Evolutionary conservation across 2,329 filamentous ascomycete genomes (phyloP).

Genomic region (Tolypocladium amazonense): DNA sequence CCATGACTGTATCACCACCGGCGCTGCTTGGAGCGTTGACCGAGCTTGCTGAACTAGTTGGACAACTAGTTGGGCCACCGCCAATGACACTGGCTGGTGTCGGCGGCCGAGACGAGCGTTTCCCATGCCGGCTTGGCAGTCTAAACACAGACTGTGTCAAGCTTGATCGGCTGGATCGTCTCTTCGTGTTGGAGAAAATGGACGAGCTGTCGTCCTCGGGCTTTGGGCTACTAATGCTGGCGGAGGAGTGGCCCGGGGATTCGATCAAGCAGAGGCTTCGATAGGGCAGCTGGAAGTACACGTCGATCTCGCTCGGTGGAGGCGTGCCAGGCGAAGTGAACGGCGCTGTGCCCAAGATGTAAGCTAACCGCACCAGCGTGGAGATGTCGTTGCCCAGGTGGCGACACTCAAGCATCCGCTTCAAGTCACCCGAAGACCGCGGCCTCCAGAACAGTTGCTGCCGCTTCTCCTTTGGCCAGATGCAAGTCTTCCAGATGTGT

Average conservation of each 20-base stretch:
- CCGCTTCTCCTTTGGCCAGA: slow-evolving; percentile 33
- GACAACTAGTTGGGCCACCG: background rate
- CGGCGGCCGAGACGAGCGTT: slow-evolving; percentile 23
- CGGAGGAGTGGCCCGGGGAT: slow-evolving; percentile 17
- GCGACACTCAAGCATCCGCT: slow-evolving; percentile 32
- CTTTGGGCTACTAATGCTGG: slow-evolving; percentile 12
- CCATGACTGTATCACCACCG: slow-evolving; percentile 19
- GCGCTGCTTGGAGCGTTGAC: background rate
- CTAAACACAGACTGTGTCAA: slow-evolving; percentile 18
- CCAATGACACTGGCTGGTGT: slow-evolving; percentile 17
- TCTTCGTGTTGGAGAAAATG: slow-evolving; percentile 15
- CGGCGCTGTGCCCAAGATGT: slow-evolving; percentile 30
- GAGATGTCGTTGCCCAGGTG: slow-evolving; percentile 30
- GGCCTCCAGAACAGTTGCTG: slow-evolving; percentile 28
- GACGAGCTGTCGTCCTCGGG: slow-evolving; percentile 17
- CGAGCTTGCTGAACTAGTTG: background rate
- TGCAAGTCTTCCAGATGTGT: slow-evolving; percentile 32
- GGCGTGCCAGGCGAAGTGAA: slow-evolving; percentile 24
- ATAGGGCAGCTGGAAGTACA: slow-evolving; percentile 26
- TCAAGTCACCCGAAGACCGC: slow-evolving; percentile 30
- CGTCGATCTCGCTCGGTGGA: slow-evolving; percentile 26
- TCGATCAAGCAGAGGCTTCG: slow-evolving; percentile 25
- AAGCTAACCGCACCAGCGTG: slow-evolving; percentile 30
- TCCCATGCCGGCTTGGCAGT: slow-evolving; percentile 22
- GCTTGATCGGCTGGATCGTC: slow-evolving; percentile 15